phyloP scores from a whole-genome alignment of 2,329 filamentous ascomycete species.

The Zymoseptoria brevis region DNA sequence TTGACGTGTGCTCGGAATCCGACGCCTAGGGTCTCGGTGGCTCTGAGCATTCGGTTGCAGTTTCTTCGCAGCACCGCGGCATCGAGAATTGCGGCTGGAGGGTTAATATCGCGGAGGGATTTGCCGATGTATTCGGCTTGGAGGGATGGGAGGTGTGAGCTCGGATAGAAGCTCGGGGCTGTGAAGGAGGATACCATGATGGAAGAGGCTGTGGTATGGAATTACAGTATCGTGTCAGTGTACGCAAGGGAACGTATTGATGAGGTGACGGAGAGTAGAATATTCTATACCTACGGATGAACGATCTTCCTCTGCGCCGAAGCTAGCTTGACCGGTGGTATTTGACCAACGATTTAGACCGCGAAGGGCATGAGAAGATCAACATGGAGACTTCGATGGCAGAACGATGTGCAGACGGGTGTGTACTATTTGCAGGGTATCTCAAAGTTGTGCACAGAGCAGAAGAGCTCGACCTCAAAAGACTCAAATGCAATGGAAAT shows the following conservation, averaged over 20 bases:
- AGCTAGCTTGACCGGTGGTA: neutral
- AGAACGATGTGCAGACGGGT: neutral
- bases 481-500: too few species aligned
- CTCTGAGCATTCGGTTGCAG: constrained; percentile 62
- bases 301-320: neutral
- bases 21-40: constrained; percentile 51
- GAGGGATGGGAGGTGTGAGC: constrained; percentile 26
- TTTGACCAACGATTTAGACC: neutral
- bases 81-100: constrained; percentile 63
- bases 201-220: neutral
- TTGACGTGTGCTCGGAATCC: constrained; percentile 73
- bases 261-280: too few species aligned
- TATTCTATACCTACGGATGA: neutral
- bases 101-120: constrained; percentile 51
- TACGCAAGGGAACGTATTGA: too few species aligned
- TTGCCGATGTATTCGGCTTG: constrained; percentile 49
- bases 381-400: neutral
- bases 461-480: too few species aligned
- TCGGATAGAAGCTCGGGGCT: constrained; percentile 26
- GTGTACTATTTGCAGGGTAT: too few species aligned
- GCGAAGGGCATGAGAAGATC: neutral
- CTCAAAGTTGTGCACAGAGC: too few species aligned
- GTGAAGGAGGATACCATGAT: constrained; percentile 3
- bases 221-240: too few species aligned
- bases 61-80: constrained; percentile 57